Evolutionary conservation across 2,329 filamentous ascomycete species (phyloP).

Genomic region (Biscogniauxia marginata): DNA sequence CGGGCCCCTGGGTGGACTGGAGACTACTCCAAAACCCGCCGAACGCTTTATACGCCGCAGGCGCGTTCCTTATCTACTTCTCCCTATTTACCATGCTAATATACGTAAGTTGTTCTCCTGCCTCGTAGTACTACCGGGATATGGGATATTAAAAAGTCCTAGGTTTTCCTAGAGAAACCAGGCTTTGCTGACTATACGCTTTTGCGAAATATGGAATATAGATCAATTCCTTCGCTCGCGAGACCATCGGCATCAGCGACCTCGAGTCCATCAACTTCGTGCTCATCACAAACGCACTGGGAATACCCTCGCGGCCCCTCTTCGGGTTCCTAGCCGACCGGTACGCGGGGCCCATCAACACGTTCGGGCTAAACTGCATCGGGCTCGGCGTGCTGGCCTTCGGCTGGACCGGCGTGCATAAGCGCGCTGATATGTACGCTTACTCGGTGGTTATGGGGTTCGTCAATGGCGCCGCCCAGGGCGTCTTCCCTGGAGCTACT

Average conservation of each 20-base stretch:
- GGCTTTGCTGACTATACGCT: background rate
- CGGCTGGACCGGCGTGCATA: slow-evolving; percentile 53
- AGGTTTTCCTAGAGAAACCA: too few species aligned
- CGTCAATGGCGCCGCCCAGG: slow-evolving; percentile 25
- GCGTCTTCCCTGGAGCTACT: slow-evolving; percentile 21
- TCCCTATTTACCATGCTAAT: background rate
- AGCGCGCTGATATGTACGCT: slow-evolving; percentile 16
- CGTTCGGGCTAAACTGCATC: slow-evolving; percentile 44
- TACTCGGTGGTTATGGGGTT: slow-evolving; percentile 24
- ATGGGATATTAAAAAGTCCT: too few species aligned
- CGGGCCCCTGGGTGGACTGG: background rate
- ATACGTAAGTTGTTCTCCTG: background rate
- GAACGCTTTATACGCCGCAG: background rate
- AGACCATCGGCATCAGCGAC: slow-evolving; percentile 46
- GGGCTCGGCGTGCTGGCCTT: slow-evolving; percentile 48
- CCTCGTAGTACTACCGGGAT: background rate
- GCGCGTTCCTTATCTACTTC: background rate
- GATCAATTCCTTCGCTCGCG: slow-evolving; percentile 39
- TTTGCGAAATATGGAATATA: slow-evolving; percentile 9
- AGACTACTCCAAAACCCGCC: background rate
- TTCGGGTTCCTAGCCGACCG: slow-evolving; percentile 55
- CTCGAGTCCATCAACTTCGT: slow-evolving; percentile 56
- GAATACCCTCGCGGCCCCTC: slow-evolving; percentile 54
- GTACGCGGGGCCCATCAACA: slow-evolving; percentile 54
- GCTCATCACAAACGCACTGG: slow-evolving; percentile 58